A percentile compares a stretch with the other conserved stretches of the same genome.
Conservation (phyloP, 2,329 filamentous ascomycete genomes). For the Diaporthe citri region DNA sequence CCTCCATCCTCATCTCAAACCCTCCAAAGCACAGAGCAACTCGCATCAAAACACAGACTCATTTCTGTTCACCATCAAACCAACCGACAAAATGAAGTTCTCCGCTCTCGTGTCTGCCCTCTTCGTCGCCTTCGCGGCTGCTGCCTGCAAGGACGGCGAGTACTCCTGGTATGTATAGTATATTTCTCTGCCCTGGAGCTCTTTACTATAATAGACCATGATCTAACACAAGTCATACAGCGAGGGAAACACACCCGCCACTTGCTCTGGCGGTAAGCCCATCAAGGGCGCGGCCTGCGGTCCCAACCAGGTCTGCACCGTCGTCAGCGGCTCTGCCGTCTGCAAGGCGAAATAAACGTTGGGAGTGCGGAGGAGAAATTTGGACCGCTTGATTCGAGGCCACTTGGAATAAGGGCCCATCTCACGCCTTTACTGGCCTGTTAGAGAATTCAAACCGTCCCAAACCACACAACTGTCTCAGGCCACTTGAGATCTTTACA, state of each 20-base stretch:
- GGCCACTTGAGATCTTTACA: neutral
- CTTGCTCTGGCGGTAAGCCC: neutral
- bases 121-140: constrained; percentile 26
- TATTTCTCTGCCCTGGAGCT: neutral
- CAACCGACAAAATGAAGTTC: constrained; percentile 30
- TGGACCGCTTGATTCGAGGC: neutral
- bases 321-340: neutral
- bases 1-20: neutral
- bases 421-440: constrained; percentile 1
- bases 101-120: constrained; percentile 26
- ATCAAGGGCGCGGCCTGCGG: neutral
- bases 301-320: neutral
- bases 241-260: constrained; percentile 10
- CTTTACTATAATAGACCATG: neutral
- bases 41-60: neutral
- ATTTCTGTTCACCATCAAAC: constrained; percentile 2
- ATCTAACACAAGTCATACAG: neutral
- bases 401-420: neutral
- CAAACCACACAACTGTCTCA: neutral
- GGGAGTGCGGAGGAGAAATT: neutral
- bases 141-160: constrained; percentile 12
- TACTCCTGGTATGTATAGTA: constrained; percentile 10
- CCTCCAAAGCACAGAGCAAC: neutral
- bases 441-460: constrained; percentile 5
- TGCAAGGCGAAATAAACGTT: neutral